Conservation (phyloP, 1,284 basidiomycete genomes). For the Melampsora americana region DNA sequence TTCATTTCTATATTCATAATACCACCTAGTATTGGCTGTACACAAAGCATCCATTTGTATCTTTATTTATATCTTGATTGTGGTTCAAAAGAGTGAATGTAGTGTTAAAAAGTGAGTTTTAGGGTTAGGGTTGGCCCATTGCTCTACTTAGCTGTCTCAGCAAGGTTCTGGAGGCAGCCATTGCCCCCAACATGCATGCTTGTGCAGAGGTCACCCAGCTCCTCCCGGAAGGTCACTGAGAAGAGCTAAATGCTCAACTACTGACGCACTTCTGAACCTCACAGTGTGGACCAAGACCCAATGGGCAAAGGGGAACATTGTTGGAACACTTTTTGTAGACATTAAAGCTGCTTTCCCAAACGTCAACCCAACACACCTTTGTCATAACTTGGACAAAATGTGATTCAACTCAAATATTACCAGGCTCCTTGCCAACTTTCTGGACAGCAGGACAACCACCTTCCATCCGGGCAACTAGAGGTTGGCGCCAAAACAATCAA, state of each 20-base stretch:
- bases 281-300: slow-evolving; percentile 13
- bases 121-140: no score
- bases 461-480: not conserved
- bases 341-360: slow-evolving; percentile 21
- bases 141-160: not conserved
- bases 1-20: no score
- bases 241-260: not conserved
- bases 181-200: not conserved
- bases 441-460: not conserved
- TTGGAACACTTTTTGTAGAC: not conserved
- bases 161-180: not conserved
- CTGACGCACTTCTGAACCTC: not conserved
- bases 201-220: not conserved
- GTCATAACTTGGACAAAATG: not conserved
- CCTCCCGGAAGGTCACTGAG: not conserved
- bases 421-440: not conserved
- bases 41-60: no score
- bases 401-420: not conserved
- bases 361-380: not conserved
- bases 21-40: no score
- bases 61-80: no score
- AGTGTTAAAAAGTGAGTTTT: no score
- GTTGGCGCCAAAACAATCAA: not conserved
- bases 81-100: no score
- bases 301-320: slow-evolving; percentile 22